These are phyloP conservation scores for Sugiyamaella grinbergsii DNA, from an alignment of 1,139 yeast species.

Conservation along the genomic window DNA sequence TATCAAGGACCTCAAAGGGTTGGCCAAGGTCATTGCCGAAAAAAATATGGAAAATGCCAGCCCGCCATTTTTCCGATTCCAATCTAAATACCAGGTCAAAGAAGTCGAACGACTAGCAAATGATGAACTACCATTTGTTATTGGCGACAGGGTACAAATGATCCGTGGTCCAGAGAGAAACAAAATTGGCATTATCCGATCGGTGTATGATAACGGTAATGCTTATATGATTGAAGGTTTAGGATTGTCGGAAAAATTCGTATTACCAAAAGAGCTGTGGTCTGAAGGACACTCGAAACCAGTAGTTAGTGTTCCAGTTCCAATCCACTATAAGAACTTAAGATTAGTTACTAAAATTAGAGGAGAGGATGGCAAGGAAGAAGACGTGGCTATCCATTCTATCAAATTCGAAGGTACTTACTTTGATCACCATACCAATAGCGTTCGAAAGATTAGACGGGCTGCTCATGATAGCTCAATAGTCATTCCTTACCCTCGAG, in stretches of 20 bases:
- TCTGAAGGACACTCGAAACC: slow-evolving; percentile 71
- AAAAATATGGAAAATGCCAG: slow-evolving; percentile 27
- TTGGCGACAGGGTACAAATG: slow-evolving; percentile 68
- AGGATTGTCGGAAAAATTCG: slow-evolving; percentile 55
- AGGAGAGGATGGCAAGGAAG: slow-evolving; percentile 55
- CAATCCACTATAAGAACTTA: slow-evolving; percentile 64
- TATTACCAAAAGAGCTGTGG: slow-evolving; percentile 74
- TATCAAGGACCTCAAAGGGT: slow-evolving; percentile 31
- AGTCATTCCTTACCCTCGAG: slow-evolving; percentile 90
- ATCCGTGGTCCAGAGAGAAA: slow-evolving; percentile 72
- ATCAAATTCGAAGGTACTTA: slow-evolving; percentile 63
- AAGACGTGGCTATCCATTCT: slow-evolving; percentile 78
- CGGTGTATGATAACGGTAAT: slow-evolving; percentile 52
- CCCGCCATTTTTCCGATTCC: slow-evolving; percentile 35
- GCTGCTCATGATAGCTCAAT: slow-evolving; percentile 67
- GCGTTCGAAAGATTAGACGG: slow-evolving; percentile 74
- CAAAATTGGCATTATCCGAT: slow-evolving; percentile 60
- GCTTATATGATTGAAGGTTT: slow-evolving; percentile 57
- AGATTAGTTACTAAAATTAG: slow-evolving; percentile 78
- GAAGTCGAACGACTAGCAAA: slow-evolving; percentile 30
- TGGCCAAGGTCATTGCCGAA: slow-evolving; percentile 31
- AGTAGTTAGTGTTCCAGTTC: slow-evolving; percentile 56
- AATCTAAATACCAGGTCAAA: slow-evolving; percentile 32
- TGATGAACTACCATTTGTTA: slow-evolving; percentile 45
- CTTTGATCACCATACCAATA: slow-evolving; percentile 73